Percentiles rank a stretch among this genome's conserved stretches.
phyloP scores from a whole-genome alignment of 2,329 filamentous ascomycete genomes.

The Neopestalotiopsis clavispora region DNA sequence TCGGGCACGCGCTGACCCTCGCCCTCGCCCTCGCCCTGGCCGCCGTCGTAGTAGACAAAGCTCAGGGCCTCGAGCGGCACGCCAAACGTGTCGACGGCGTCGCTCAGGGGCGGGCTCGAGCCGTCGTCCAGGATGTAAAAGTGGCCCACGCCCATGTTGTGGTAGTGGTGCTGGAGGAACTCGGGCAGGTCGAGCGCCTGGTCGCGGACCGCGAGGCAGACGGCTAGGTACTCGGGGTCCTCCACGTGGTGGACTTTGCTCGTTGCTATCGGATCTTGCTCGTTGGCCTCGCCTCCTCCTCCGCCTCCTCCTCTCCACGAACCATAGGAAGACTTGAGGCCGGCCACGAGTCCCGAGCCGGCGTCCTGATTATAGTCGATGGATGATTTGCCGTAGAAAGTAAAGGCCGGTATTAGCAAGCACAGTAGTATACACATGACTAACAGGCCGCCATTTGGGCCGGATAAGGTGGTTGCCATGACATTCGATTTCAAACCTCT shows the following conservation, averaged over 20 bases:
- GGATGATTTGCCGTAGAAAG: constrained; percentile 12
- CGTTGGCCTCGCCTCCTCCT: background rate
- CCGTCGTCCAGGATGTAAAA: constrained; percentile 26
- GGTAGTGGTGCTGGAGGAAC: constrained; percentile 24
- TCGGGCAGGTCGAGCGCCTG: constrained; percentile 23
- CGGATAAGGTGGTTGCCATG: background rate
- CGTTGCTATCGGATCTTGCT: background rate
- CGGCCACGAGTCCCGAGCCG: background rate
- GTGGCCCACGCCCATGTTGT: constrained; percentile 23
- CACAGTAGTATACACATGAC: constrained; percentile 9
- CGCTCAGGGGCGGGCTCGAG: constrained; percentile 21
- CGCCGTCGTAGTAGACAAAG: constrained; percentile 20
- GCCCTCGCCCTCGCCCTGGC: constrained; percentile 5
- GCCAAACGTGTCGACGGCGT: constrained; percentile 5
- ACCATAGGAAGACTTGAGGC: background rate
- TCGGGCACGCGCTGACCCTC: constrained; percentile 15
- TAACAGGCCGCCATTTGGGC: background rate
- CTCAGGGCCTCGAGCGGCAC: constrained; percentile 14
- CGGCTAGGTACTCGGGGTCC: constrained; percentile 18
- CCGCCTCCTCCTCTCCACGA: background rate
- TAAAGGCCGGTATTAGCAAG: constrained; percentile 10
- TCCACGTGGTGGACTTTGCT: constrained; percentile 1
- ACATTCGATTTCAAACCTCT: background rate
- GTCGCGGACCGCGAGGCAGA: constrained; percentile 22
- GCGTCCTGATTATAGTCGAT: background rate